phyloP scores from a whole-genome alignment of 345 rosid genomes.

The Limnanthes douglasii region DNA sequence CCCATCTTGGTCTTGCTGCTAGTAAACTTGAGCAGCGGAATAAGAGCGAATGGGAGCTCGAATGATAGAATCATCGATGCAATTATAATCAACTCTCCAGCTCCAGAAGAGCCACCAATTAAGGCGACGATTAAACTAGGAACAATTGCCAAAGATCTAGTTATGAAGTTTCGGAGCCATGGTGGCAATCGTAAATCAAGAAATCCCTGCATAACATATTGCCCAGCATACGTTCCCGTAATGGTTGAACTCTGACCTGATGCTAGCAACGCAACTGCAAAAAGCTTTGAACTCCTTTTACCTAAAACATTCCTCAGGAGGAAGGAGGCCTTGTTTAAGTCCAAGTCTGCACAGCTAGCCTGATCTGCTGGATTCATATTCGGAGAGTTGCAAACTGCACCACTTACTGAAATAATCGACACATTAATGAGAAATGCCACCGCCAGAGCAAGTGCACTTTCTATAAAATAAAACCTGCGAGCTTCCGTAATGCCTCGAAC shows the following conservation, averaged over 20 bases:
- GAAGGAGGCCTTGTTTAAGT: conserved; percentile 84
- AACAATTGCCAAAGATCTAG: conserved; percentile 82
- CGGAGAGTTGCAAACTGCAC: conserved; percentile 65
- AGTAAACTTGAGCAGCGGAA: conserved; percentile 93
- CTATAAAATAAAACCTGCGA: conserved; percentile 33
- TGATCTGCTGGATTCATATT: conserved; percentile 43
- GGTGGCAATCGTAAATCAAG: conserved; percentile 63
- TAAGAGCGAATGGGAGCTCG: conserved; percentile 85
- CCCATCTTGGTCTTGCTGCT: conserved; percentile 90
- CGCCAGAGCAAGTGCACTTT: background rate
- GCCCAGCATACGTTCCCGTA: conserved; percentile 98
- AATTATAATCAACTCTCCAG: conserved; percentile 78
- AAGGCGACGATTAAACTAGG: conserved; percentile 86
- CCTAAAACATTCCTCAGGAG: conserved; percentile 84
- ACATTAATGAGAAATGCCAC: background rate
- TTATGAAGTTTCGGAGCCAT: conserved; percentile 74
- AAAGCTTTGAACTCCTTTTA: conserved; percentile 89
- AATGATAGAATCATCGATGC: conserved; percentile 97
- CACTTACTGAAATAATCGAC: conserved; percentile 49
- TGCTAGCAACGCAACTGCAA: conserved; percentile 81
- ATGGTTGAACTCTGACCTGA: conserved; percentile 98
- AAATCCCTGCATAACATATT: conserved; percentile 96
- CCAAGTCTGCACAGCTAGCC: conserved; percentile 59
- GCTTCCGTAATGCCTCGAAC: conserved; percentile 84
- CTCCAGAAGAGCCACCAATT: conserved; percentile 87